Evolutionary conservation across 768 basidiomycete genomes (phyloP).

Genomic region (Chiua virens): DNA sequence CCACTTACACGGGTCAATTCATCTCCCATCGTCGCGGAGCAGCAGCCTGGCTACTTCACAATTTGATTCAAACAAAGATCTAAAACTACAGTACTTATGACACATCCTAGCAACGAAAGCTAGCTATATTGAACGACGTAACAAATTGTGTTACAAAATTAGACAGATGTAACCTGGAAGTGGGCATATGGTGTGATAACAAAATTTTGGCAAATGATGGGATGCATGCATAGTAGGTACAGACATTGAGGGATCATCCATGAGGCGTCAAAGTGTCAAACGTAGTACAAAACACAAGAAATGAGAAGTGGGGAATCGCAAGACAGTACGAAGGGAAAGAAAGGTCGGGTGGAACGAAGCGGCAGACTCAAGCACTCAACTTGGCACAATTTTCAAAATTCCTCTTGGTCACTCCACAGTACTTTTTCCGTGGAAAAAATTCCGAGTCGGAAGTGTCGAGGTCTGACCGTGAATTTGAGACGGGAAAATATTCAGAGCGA

Average conservation of each 20-base stretch:
- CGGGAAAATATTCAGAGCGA: conserved; percentile 34
- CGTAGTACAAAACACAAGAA: conserved; percentile 8
- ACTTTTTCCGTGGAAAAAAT: conserved; percentile 23
- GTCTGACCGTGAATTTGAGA: conserved; percentile 37
- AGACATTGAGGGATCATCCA: conserved; percentile 22
- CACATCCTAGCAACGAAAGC: conserved; percentile 14
- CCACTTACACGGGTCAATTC: conserved; percentile 7
- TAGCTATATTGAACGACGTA: conserved; percentile 18
- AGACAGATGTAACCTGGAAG: conserved; percentile 24
- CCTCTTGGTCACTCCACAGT: conserved; percentile 17
- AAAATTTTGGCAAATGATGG: conserved; percentile 11
- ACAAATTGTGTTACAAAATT: conserved; percentile 31
- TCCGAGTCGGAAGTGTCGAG: conserved; percentile 30
- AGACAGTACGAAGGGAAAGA: conserved; percentile 1
- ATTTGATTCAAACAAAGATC: conserved; percentile 21
- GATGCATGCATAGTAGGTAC: conserved; percentile 27
- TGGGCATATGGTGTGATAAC: conserved; percentile 25
- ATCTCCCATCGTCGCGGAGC: conserved; percentile 9
- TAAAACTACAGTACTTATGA: conserved; percentile 30
- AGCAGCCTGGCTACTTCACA: background rate
- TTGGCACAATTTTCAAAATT: conserved; percentile 27
- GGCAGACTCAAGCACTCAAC: conserved; percentile 25
- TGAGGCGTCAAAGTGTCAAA: conserved; percentile 19
- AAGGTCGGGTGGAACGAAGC: conserved; percentile 5
- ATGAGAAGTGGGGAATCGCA: background rate